A percentile compares a stretch with the other conserved stretches of the same genome.
These are phyloP conservation scores for Tylopilus felleus DNA, from an alignment of 768 basidiomycete genomes.

Conservation along the genomic window DNA sequence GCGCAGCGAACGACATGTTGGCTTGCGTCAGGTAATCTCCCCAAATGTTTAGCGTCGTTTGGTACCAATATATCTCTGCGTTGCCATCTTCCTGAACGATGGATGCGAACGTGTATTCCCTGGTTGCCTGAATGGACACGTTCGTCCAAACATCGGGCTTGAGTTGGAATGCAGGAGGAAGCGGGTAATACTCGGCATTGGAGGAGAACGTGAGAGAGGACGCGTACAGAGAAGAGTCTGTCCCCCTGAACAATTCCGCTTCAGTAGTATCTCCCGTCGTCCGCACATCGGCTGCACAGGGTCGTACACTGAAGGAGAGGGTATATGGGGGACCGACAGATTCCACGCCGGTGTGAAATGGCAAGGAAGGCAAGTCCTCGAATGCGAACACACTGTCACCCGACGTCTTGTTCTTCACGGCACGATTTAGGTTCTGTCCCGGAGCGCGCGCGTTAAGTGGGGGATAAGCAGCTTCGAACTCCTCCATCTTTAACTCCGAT, in stretches of 20 bases:
- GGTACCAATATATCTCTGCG: slow-evolving; percentile 30
- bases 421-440: slow-evolving; percentile 43
- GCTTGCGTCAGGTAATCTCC: slow-evolving; percentile 36
- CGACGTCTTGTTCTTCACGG: slow-evolving; percentile 23
- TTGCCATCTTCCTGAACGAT: slow-evolving; percentile 19
- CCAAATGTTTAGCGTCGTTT: slow-evolving; percentile 39
- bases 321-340: slow-evolving; percentile 46
- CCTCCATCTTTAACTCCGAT: slow-evolving; percentile 31
- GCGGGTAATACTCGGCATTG: slow-evolving; percentile 36
- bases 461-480: slow-evolving; percentile 38
- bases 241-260: slow-evolving; percentile 34
- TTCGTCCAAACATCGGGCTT: slow-evolving; percentile 29
- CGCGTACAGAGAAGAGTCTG: slow-evolving; percentile 35
- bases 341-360: slow-evolving; percentile 29
- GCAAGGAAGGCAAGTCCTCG: slow-evolving; percentile 14
- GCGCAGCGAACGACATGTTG: slow-evolving; percentile 46
- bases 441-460: slow-evolving; percentile 38
- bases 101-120: slow-evolving; percentile 34
- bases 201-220: slow-evolving; percentile 39
- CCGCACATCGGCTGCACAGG: slow-evolving; percentile 14
- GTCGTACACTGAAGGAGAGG: slow-evolving; percentile 38
- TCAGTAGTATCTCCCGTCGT: slow-evolving; percentile 10
- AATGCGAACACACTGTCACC: slow-evolving; percentile 32
- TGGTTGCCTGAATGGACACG: slow-evolving; percentile 38
- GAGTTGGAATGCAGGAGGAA: slow-evolving; percentile 29